Evolutionary conservation across 2,329 filamentous ascomycete species (phyloP), one percentile per base, ranked within the genome.

Genomic region (Xylaria sp.): DNA sequence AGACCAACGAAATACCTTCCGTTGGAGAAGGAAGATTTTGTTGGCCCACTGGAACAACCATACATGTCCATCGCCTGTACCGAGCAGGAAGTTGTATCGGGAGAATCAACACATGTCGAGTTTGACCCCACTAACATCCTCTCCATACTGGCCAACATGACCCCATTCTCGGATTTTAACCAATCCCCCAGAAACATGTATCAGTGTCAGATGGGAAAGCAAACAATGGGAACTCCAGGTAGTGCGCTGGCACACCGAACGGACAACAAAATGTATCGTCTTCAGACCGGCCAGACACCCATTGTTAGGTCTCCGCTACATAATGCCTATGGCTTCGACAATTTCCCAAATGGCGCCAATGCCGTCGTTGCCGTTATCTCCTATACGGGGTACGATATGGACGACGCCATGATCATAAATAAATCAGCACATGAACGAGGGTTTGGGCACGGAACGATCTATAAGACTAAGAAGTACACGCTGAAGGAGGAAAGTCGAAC

Each of bases 121-220:
- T 90, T 90, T 66, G 88, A 92, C 53, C 92, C 94, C 1, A 99
- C 94, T 26, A 94, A 97, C 74, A 97, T 99, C 62, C 84, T 99
- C 21, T 97, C 93, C 7, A 97, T 99, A 61, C 82, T 99, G 47
- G 94, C 94, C 66, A 97, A 97, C 75, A 96, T 97, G 88, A 99
- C 94, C 0, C 94, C 94, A 2, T 99, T 99, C 76, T 97, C 93
- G 43, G 91, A 99, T 71, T 96, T 96, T 77, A 99, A 99, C 75
- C 94, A 99, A 74, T 97, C 92, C 13, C 94, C 94, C 1, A 83
- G 94, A 82, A 99, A 99, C 76, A 97, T 97, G 93, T 99, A 97
- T 72, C 91, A 96, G 71, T 97, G 92, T 77, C 94, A 97, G 80
- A 97, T 97, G 94, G 92, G 91, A 77, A 99, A 99, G 73, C 94